A percentile compares a stretch with the other conserved stretches of the same genome.
phyloP scores from a whole-genome alignment of 257 asterid genomes.

The Striga asiatica region DNA sequence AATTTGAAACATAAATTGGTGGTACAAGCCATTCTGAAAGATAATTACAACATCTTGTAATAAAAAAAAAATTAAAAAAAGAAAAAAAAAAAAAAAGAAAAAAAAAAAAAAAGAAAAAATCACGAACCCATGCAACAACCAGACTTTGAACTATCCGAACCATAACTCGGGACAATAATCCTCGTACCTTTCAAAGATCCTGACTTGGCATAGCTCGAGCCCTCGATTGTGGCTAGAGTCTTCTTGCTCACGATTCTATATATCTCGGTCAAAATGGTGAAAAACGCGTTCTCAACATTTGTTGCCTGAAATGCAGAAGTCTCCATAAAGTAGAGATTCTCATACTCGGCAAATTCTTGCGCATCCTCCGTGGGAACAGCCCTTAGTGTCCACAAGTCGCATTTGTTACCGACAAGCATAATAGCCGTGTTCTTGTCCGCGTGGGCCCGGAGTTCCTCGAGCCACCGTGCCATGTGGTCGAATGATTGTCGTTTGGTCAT shows the following conservation, averaged over 20 bases:
- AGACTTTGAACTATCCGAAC: not conserved
- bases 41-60: too few relatives aligned
- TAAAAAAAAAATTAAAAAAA: not conserved
- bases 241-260: not conserved
- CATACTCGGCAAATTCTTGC: not conserved
- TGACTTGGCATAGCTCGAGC: not conserved
- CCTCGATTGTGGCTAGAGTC: not conserved
- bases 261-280: not conserved
- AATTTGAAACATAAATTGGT: too few relatives aligned
- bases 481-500: slow-evolving; percentile 39
- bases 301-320: not conserved
- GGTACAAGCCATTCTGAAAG: too few relatives aligned
- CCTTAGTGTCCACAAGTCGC: not conserved
- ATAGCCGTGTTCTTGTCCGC: slow-evolving; percentile 40
- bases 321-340: not conserved
- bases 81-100: not conserved
- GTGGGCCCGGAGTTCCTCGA: slow-evolving; percentile 42
- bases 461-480: slow-evolving; percentile 51
- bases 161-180: not conserved
- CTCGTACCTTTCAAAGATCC: not conserved
- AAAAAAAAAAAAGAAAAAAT: not conserved
- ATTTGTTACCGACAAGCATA: slow-evolving; percentile 32
- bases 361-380: not conserved
- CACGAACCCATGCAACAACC: not conserved
- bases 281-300: not conserved